phyloP scores from a whole-genome alignment of 2,329 filamentous ascomycete species.

The Aspergillus pseudoterreus region DNA sequence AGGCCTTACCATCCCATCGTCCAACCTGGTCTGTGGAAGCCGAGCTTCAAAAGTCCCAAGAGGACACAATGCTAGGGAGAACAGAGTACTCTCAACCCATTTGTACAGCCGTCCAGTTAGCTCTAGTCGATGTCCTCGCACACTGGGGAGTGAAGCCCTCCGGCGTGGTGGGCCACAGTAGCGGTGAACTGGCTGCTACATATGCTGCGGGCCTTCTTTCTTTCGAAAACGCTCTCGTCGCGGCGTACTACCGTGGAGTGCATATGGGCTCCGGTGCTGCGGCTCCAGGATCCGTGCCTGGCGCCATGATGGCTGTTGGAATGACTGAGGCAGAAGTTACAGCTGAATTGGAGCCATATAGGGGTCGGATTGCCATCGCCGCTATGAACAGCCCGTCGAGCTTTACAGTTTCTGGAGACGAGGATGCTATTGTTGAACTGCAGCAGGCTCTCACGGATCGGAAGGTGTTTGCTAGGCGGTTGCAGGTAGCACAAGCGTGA shows the following conservation, averaged over 20 bases:
- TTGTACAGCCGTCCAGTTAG: too few relatives aligned
- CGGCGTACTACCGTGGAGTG: slow-evolving; percentile 17
- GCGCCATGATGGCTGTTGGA: slow-evolving; percentile 25
- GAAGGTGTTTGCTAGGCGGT: slow-evolving; percentile 18
- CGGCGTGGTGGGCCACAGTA: slow-evolving; percentile 13
- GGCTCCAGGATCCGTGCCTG: slow-evolving; percentile 1
- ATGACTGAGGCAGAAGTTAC: slow-evolving; percentile 8
- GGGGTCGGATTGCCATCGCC: slow-evolving; percentile 21
- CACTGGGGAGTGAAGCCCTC: too few relatives aligned
- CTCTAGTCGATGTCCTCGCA: too few relatives aligned
- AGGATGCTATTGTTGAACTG: slow-evolving; percentile 18
- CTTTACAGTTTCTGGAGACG: slow-evolving; percentile 36
- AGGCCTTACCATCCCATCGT: too few relatives aligned
- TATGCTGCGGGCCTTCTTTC: slow-evolving; percentile 15
- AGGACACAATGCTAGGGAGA: too few relatives aligned
- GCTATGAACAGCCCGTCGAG: slow-evolving; percentile 38
- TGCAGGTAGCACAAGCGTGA: slow-evolving; percentile 13
- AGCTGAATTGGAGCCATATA: slow-evolving; percentile 15
- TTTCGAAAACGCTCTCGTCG: slow-evolving; percentile 9
- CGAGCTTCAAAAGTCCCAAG: too few relatives aligned
- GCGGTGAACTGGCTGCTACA: slow-evolving; percentile 21
- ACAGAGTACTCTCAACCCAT: too few relatives aligned
- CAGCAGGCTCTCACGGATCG: slow-evolving; percentile 19
- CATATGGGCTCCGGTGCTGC: neutral
- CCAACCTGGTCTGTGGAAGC: too few relatives aligned